These are phyloP conservation scores for Alternaria novae-zelandiae DNA, from an alignment of 2,329 filamentous ascomycete species.

Conservation along the genomic window DNA sequence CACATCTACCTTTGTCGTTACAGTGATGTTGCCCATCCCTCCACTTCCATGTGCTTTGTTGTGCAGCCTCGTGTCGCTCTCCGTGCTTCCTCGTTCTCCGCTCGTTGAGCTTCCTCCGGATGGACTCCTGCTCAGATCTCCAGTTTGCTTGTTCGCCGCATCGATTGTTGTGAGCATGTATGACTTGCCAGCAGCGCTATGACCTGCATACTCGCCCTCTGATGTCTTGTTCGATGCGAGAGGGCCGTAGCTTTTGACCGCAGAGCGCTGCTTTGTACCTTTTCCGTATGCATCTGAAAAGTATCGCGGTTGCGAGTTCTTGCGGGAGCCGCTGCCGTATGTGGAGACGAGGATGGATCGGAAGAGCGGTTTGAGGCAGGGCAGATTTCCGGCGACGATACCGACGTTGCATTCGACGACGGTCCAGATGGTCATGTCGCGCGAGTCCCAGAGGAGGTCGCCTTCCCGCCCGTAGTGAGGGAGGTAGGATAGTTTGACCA, in stretches of 20 bases:
- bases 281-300: constrained; percentile 22
- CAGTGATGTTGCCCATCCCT: constrained; percentile 7
- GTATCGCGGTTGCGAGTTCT: constrained; percentile 16
- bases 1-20: constrained; percentile 21
- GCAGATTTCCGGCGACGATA: constrained; percentile 53
- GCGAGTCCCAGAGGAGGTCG: constrained; percentile 50
- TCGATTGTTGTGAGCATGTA: constrained; percentile 21
- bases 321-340: constrained; percentile 31
- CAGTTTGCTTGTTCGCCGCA: not conserved
- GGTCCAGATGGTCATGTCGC: constrained; percentile 58
- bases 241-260: constrained; percentile 11
- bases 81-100: not conserved
- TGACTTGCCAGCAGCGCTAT: constrained; percentile 3
- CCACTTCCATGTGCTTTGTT: not conserved
- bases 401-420: constrained; percentile 54
- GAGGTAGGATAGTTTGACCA: constrained; percentile 50
- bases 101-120: constrained; percentile 11
- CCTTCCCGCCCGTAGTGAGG: constrained; percentile 46
- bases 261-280: constrained; percentile 20
- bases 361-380: constrained; percentile 53
- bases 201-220: not conserved
- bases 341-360: constrained; percentile 43
- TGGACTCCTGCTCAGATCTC: not conserved
- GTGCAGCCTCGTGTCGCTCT: constrained; percentile 5
- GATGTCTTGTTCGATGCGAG: constrained; percentile 4